Percentiles rank a stretch among this genome's conserved stretches.
phyloP scores from a whole-genome alignment of 495 filamentous ascomycete genomes.

The Tuber calosporum region DNA sequence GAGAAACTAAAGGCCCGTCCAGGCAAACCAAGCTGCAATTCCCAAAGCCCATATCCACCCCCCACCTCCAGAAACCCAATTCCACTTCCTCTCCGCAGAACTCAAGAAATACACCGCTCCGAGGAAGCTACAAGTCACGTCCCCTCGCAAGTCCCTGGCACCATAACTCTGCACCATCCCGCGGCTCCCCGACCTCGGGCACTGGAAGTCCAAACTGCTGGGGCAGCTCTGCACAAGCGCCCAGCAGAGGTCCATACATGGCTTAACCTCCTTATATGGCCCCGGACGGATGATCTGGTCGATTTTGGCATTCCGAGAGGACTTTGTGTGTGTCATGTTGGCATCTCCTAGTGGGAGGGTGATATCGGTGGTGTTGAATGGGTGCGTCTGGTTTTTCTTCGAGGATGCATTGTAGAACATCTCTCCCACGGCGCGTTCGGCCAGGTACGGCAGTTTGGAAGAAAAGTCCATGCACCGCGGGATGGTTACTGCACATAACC shows the following conservation, averaged over 20 bases:
- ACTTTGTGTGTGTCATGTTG: conserved; percentile 37
- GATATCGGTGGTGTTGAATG: conserved; percentile 22
- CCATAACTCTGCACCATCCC: conserved; percentile 65
- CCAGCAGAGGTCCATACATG: conserved; percentile 78
- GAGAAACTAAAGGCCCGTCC: conserved; percentile 18
- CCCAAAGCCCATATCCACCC: conserved; percentile 18
- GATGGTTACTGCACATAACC: conserved; percentile 90
- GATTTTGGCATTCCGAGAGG: conserved; percentile 59
- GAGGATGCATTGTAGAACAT: conserved; percentile 60
- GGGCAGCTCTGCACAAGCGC: conserved; percentile 77
- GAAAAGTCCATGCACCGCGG: conserved; percentile 83
- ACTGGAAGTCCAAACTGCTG: conserved; percentile 65
- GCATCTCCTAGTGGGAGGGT: conserved; percentile 41
- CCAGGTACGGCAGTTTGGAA: conserved; percentile 50
- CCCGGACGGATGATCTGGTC: conserved; percentile 67
- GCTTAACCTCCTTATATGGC: conserved; percentile 87
- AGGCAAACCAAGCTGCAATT: conserved; percentile 23
- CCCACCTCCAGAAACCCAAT: conserved; percentile 21
- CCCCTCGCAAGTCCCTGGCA: conserved; percentile 43
- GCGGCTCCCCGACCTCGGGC: conserved; percentile 52
- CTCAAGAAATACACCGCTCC: conserved; percentile 52
- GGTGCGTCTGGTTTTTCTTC: conserved; percentile 40
- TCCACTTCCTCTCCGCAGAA: conserved; percentile 25
- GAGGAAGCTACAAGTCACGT: conserved; percentile 54
- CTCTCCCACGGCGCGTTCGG: conserved; percentile 60